Percentiles rank a stretch among this genome's conserved stretches.
Evolutionary conservation across 805 yeast species (phyloP).

Genomic region (Clavispora carvajalis): DNA sequence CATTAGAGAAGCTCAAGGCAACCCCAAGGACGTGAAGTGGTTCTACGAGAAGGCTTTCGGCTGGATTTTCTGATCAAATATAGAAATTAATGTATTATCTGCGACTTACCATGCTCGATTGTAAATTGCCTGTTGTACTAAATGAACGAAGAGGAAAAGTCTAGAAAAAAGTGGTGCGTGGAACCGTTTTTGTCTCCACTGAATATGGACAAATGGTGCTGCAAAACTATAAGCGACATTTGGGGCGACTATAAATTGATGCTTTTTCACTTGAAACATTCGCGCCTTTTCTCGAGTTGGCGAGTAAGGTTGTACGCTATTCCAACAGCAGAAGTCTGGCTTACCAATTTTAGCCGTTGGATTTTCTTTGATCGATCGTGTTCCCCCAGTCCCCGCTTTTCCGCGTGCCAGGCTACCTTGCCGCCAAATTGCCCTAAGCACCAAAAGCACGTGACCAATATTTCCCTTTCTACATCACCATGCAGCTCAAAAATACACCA

Average conservation of each 20-base stretch:
- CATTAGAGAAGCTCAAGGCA: slow-evolving; percentile 37
- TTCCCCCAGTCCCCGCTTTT: too few species aligned
- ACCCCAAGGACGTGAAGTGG: slow-evolving; percentile 41
- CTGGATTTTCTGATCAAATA: slow-evolving; percentile 38
- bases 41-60: slow-evolving; percentile 45
- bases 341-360: too few species aligned
- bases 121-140: too few species aligned
- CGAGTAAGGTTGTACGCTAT: too few species aligned
- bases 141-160: too few species aligned
- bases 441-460: not conserved
- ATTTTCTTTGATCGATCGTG: too few species aligned
- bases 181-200: too few species aligned
- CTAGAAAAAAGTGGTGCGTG: too few species aligned
- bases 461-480: not conserved
- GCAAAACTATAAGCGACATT: not conserved
- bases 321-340: too few species aligned
- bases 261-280: not conserved
- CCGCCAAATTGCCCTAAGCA: not conserved
- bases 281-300: not conserved
- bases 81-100: not conserved
- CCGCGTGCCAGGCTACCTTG: too few species aligned
- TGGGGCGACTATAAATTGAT: not conserved
- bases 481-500: slow-evolving; percentile 1
- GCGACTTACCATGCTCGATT: too few species aligned
- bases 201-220: not conserved